These are phyloP conservation scores for Colletotrichum brevisporum DNA, from an alignment of 2,329 filamentous ascomycete genomes.

Conservation along the genomic window DNA sequence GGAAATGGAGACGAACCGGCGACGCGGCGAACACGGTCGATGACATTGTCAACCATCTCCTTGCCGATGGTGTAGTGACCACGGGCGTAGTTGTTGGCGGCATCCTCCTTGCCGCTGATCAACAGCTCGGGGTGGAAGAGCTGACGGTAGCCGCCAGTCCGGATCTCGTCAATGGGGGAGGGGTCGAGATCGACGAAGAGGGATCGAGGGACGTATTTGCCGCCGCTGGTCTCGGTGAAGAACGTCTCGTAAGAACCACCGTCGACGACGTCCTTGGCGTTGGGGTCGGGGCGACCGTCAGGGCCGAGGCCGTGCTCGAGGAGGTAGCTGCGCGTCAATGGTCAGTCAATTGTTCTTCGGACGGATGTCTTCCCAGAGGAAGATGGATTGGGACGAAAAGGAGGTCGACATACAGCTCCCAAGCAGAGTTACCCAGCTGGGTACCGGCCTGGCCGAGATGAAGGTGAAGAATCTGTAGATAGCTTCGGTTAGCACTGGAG, in stretches of 20 bases:
- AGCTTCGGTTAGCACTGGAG: conserved; percentile 25
- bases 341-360: conserved; percentile 31
- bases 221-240: conserved; percentile 79
- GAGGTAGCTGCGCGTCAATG: conserved; percentile 68
- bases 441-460: conserved; percentile 78
- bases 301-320: conserved; percentile 78
- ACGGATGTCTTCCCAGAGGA: conserved; percentile 39
- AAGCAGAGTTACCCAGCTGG: conserved; percentile 82
- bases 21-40: conserved; percentile 79
- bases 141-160: conserved; percentile 76
- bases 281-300: conserved; percentile 75
- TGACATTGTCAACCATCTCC: conserved; percentile 80
- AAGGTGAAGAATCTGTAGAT: conserved; percentile 71
- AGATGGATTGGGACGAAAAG: conserved; percentile 8
- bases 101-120: conserved; percentile 83
- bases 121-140: conserved; percentile 81
- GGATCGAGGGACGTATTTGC: conserved; percentile 80
- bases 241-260: conserved; percentile 79
- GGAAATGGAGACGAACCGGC: conserved; percentile 64
- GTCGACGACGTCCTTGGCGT: conserved; percentile 71
- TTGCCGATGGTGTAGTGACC: conserved; percentile 84
- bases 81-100: conserved; percentile 83
- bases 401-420: conserved; percentile 75
- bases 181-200: conserved; percentile 82
- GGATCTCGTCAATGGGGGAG: conserved; percentile 81